Conservation (phyloP, 495 filamentous ascomycete species). For the Penicillium robsamsonii region DNA sequence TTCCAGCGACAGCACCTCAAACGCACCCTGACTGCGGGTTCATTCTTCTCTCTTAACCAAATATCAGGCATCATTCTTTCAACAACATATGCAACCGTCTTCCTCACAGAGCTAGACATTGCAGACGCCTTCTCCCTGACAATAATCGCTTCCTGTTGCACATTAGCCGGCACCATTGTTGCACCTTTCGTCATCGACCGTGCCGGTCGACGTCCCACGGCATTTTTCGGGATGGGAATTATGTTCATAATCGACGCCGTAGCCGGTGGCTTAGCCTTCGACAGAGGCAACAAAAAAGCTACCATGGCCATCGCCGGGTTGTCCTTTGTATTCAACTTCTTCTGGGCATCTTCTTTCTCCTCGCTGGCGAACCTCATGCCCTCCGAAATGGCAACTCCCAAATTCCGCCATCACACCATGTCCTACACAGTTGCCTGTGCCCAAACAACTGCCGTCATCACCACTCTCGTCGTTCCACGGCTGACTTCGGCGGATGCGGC, state of each 20-base stretch:
- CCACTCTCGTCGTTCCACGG: constrained; percentile 36
- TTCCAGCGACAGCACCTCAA: constrained; percentile 35
- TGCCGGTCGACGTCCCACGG: constrained; percentile 37
- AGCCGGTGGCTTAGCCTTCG: constrained; percentile 33
- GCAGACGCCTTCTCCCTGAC: constrained; percentile 33
- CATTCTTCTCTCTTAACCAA: constrained; percentile 42
- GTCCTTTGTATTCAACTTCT: constrained; percentile 41
- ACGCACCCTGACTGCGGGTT: constrained; percentile 36
- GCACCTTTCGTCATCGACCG: constrained; percentile 40
- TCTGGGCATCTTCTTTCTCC: constrained; percentile 39
- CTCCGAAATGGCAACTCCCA: constrained; percentile 42
- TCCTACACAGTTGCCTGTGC: constrained; percentile 41
- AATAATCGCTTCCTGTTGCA: constrained; percentile 39
- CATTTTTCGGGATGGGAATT: constrained; percentile 33
- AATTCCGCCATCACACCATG: constrained; percentile 41
- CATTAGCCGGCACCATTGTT: constrained; percentile 36
- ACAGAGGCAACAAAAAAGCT: constrained; percentile 17
- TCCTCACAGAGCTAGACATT: constrained; percentile 34
- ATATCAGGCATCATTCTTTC: constrained; percentile 41
- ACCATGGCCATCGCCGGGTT: constrained; percentile 27
- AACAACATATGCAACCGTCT: constrained; percentile 39
- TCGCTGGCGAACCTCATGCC: constrained; percentile 38
- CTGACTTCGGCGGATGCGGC: constrained; percentile 40
- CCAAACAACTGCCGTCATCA: constrained; percentile 38
- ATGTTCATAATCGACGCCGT: constrained; percentile 30